These are phyloP conservation scores for Vigna unguiculata DNA, from an alignment of 306 rosid genomes.

Conservation along the genomic window DNA sequence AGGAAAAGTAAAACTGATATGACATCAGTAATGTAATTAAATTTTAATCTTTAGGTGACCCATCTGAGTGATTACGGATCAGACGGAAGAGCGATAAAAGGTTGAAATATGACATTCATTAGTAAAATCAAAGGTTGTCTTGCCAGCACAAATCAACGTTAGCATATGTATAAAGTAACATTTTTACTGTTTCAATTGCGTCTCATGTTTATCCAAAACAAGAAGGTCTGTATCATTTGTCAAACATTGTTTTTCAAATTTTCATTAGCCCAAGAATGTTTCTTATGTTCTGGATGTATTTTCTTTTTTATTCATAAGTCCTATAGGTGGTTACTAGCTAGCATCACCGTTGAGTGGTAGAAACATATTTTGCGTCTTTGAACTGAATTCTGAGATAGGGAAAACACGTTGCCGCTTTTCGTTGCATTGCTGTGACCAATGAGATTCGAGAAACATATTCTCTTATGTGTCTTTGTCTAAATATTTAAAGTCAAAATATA, in stretches of 20 bases:
- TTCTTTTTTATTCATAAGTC: neutral
- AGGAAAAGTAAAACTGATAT: too few relatives aligned
- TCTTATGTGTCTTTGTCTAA: too few relatives aligned
- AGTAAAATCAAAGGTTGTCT: slow-evolving; percentile 22
- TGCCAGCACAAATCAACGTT: slow-evolving; percentile 40
- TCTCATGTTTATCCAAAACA: neutral
- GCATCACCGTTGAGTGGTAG: neutral
- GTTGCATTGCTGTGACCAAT: neutral
- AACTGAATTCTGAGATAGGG: neutral
- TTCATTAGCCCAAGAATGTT: slow-evolving; percentile 1
- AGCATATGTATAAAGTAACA: neutral
- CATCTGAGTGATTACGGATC: neutral
- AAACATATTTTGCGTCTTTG: slow-evolving; percentile 30
- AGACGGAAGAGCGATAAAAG: neutral
- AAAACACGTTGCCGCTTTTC: neutral
- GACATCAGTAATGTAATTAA: neutral
- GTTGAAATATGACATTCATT: slow-evolving; percentile 2
- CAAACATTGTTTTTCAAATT: slow-evolving; percentile 25
- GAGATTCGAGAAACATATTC: neutral
- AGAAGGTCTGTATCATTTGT: slow-evolving; percentile 13
- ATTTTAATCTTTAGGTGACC: neutral
- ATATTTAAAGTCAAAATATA: too few relatives aligned
- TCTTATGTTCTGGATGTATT: slow-evolving; percentile 43
- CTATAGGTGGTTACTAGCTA: slow-evolving; percentile 1
- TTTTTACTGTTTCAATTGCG: slow-evolving; percentile 24